Percentiles rank a stretch among this genome's conserved stretches.
These are phyloP conservation scores for Ophiocordyceps camponoti-saundersi DNA, from an alignment of 2,329 filamentous ascomycete genomes.

Conservation along the genomic window DNA sequence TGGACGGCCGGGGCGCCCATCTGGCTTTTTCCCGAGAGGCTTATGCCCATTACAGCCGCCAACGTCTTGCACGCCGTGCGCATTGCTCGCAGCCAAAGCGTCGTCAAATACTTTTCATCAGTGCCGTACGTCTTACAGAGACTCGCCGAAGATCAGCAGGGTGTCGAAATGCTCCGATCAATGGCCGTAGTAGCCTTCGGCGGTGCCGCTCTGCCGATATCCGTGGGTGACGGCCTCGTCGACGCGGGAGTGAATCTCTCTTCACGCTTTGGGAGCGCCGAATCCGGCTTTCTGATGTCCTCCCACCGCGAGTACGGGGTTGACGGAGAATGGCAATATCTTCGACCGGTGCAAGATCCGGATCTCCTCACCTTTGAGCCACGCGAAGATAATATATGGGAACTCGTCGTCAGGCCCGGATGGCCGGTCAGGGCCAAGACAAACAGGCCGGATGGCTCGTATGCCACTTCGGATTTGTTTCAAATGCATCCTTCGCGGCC, in stretches of 20 bases:
- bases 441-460: slow-evolving; percentile 42
- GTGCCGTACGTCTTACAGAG: slow-evolving; percentile 42
- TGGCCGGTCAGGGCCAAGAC: slow-evolving; percentile 45
- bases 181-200: slow-evolving; percentile 49
- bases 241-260: slow-evolving; percentile 33
- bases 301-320: slow-evolving; percentile 36
- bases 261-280: slow-evolving; percentile 47
- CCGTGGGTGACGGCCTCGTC: slow-evolving; percentile 36
- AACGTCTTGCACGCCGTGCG: slow-evolving; percentile 33
- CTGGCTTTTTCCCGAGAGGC: slow-evolving; percentile 43
- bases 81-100: slow-evolving; percentile 11
- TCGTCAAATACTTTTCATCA: slow-evolving; percentile 40
- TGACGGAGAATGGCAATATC: slow-evolving; percentile 45
- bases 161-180: slow-evolving; percentile 21
- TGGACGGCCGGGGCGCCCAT: slow-evolving; percentile 43
- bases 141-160: slow-evolving; percentile 24
- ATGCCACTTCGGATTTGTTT: slow-evolving; percentile 47
- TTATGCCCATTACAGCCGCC: slow-evolving; percentile 34
- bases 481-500: slow-evolving; percentile 30
- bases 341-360: slow-evolving; percentile 22
- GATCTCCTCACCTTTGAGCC: slow-evolving; percentile 26
- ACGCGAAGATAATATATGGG: slow-evolving; percentile 22
- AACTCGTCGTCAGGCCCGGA: slow-evolving; percentile 32
- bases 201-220: slow-evolving; percentile 36
- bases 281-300: slow-evolving; percentile 48